Conservation (phyloP, 805 yeast species). For the Metschnikowia peoriensis region DNA sequence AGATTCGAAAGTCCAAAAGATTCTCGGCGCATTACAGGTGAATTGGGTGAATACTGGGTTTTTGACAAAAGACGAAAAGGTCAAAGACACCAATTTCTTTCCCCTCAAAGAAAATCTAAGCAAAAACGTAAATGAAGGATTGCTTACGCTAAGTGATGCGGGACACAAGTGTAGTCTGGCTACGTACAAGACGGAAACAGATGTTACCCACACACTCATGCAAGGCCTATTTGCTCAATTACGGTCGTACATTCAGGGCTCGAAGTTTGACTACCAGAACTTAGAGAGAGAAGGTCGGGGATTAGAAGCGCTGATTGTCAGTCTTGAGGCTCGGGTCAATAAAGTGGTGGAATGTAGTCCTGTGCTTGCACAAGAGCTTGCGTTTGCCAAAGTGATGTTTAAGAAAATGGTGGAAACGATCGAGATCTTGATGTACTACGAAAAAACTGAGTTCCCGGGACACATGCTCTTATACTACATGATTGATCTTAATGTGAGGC, state of each 20-base stretch:
- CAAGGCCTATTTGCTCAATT: not conserved
- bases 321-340: not conserved
- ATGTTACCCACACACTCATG: not conserved
- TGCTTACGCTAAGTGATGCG: not conserved
- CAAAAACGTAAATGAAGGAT: conserved; percentile 2
- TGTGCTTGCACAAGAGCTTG: not conserved
- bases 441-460: not conserved
- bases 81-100: not conserved
- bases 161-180: not conserved
- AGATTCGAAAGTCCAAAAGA: not conserved
- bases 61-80: not conserved
- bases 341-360: not conserved
- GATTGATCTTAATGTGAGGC: conserved; percentile 7
- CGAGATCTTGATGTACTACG: conserved; percentile 7
- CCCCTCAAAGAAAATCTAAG: not conserved
- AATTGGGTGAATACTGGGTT: not conserved
- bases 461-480: not conserved
- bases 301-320: not conserved
- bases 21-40: not conserved
- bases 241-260: not conserved
- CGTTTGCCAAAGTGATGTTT: not conserved
- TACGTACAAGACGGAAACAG: not conserved
- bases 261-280: not conserved
- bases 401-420: conserved; percentile 1
- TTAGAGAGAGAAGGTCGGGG: conserved; percentile 1